These are phyloP conservation scores for Rhodotorula sphaerocarpa DNA, from an alignment of 768 basidiomycete genomes.

Conservation along the genomic window DNA sequence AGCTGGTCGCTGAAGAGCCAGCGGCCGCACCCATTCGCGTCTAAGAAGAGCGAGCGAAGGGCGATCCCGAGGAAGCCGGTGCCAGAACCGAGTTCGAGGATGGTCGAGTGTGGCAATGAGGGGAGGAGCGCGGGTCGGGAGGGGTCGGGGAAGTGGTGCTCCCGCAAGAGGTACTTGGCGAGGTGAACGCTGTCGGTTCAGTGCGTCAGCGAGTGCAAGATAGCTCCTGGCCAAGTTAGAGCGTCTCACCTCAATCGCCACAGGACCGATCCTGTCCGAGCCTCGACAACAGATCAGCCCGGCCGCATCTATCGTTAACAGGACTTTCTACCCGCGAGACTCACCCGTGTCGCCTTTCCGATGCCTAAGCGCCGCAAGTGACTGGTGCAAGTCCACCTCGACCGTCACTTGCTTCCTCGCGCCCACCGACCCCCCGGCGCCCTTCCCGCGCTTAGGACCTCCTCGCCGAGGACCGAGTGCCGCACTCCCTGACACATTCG, in stretches of 20 bases:
- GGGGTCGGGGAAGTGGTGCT: conserved; percentile 22
- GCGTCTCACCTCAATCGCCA: conserved; percentile 10
- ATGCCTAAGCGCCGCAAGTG: conserved; percentile 5
- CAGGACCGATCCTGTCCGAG: conserved; percentile 13
- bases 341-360: conserved; percentile 25
- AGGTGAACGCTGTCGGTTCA: conserved; percentile 9
- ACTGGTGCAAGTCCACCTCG: conserved; percentile 18
- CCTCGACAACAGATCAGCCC: background rate
- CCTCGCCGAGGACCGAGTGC: too few relatives aligned
- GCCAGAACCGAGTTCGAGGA: conserved; percentile 31
- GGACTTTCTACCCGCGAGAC: background rate
- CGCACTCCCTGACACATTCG: background rate
- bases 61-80: conserved; percentile 18
- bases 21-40: background rate
- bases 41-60: conserved; percentile 1
- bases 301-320: too few relatives aligned
- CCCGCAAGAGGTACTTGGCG: conserved; percentile 9
- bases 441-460: background rate
- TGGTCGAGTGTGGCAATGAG: background rate
- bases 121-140: conserved; percentile 3
- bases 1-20: conserved; percentile 32
- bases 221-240: background rate
- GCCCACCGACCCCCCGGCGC: background rate
- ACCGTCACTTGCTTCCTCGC: background rate
- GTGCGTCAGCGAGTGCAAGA: background rate